phyloP scores from a whole-genome alignment of 768 basidiomycete species.

The Suillus decipiens region DNA sequence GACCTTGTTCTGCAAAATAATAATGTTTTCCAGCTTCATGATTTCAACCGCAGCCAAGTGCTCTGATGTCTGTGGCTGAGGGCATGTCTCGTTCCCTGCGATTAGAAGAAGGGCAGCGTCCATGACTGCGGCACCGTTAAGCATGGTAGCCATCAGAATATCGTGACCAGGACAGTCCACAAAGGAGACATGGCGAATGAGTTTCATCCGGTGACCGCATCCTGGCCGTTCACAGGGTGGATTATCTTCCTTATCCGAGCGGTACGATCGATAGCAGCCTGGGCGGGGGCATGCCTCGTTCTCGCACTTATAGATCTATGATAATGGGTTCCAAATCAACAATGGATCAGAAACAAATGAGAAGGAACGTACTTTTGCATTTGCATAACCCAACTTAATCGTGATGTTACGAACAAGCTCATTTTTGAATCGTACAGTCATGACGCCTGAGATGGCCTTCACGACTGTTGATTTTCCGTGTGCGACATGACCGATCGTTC shows the following conservation, averaged over 20 bases:
- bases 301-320: constrained; percentile 96
- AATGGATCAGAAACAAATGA: constrained; percentile 12
- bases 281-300: constrained; percentile 92
- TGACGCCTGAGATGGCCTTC: constrained; percentile 97
- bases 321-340: constrained; percentile 11
- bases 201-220: constrained; percentile 87
- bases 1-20: constrained; percentile 98
- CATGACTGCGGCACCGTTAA: constrained; percentile 99
- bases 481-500: constrained; percentile 98
- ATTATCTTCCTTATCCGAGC: constrained; percentile 90
- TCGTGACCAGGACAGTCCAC: constrained; percentile 98
- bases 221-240: constrained; percentile 94
- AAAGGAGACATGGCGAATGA: constrained; percentile 96
- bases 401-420: constrained; percentile 99
- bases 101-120: constrained; percentile 95
- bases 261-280: constrained; percentile 92
- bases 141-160: constrained; percentile 99
- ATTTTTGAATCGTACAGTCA: constrained; percentile 99
- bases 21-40: constrained; percentile 98
- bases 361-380: constrained; percentile 81
- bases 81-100: constrained; percentile 98
- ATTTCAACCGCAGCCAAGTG: constrained; percentile 99
- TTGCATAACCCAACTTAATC: constrained; percentile 98
- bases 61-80: constrained; percentile 98
- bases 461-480: constrained; percentile 97